Conservation (phyloP, 2,329 filamentous ascomycete species). For the Fusarium algeriense region DNA sequence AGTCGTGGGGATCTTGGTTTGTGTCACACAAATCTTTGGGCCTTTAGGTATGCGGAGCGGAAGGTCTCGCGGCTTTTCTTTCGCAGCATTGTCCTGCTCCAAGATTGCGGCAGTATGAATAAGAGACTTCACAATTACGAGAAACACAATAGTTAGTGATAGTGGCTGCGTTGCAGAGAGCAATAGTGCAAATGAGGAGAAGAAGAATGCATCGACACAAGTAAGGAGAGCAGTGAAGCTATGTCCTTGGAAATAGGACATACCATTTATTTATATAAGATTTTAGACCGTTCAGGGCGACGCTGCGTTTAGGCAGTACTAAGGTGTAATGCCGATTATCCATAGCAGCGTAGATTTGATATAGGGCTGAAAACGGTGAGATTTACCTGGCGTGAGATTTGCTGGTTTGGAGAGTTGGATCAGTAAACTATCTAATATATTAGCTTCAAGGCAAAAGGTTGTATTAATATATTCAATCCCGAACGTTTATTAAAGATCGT, state of each 20-base stretch:
- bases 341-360: too few species aligned
- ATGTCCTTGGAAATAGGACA: neutral
- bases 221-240: neutral
- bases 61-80: neutral
- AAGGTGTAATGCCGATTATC: neutral
- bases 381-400: too few species aligned
- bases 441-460: too few species aligned
- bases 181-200: neutral
- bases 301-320: too few species aligned
- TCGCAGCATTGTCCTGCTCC: neutral
- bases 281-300: too few species aligned
- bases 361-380: too few species aligned
- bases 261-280: neutral
- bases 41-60: neutral
- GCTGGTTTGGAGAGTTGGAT: too few species aligned
- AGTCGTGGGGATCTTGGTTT: neutral
- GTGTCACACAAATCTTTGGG: neutral
- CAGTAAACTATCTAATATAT: too few species aligned
- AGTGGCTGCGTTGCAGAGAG: neutral
- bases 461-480: too few species aligned
- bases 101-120: neutral
- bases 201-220: neutral
- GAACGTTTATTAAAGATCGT: too few species aligned
- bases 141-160: neutral
- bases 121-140: neutral